A percentile compares a stretch with the other conserved stretches of the same genome.
Conservation (phyloP, 2,329 filamentous ascomycete species). For the Aspergillus calidoustus region DNA sequence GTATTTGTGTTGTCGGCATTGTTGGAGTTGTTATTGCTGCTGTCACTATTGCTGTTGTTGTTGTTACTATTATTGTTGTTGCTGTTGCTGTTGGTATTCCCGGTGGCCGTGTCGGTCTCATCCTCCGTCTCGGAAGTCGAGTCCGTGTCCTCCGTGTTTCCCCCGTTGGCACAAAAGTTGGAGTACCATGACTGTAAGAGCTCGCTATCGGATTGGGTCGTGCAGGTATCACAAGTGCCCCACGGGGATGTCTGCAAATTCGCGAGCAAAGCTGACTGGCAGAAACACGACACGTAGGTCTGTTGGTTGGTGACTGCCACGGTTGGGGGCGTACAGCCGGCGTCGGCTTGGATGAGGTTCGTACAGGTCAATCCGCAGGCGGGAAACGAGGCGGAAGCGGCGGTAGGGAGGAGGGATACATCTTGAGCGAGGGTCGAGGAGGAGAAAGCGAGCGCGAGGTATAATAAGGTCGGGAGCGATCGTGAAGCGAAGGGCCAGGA, state of each 20-base stretch:
- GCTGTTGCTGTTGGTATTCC: conserved; percentile 27
- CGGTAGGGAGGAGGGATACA: conserved; percentile 41
- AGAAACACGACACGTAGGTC: conserved; percentile 74
- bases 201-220: conserved; percentile 55
- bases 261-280: conserved; percentile 64
- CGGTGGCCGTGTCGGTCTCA: not conserved
- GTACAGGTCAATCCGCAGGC: conserved; percentile 65
- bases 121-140: conserved; percentile 26
- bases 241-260: conserved; percentile 61
- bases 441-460: conserved; percentile 26
- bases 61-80: conserved; percentile 23
- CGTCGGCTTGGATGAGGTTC: conserved; percentile 70
- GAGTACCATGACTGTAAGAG: conserved; percentile 73
- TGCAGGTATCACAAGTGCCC: conserved; percentile 68
- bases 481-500: conserved; percentile 16
- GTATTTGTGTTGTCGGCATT: not conserved
- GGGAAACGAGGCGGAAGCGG: conserved; percentile 57
- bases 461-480: conserved; percentile 16
- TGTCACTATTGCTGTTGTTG: conserved; percentile 27
- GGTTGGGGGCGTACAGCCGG: conserved; percentile 68
- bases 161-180: conserved; percentile 62
- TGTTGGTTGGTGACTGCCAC: conserved; percentile 53
- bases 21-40: conserved; percentile 14
- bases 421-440: conserved; percentile 26
- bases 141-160: conserved; percentile 40